A percentile compares a stretch with the other conserved stretches of the same genome.
phyloP scores from a whole-genome alignment of 352 stramenopile species.

The Pythium vanterpoolii region DNA sequence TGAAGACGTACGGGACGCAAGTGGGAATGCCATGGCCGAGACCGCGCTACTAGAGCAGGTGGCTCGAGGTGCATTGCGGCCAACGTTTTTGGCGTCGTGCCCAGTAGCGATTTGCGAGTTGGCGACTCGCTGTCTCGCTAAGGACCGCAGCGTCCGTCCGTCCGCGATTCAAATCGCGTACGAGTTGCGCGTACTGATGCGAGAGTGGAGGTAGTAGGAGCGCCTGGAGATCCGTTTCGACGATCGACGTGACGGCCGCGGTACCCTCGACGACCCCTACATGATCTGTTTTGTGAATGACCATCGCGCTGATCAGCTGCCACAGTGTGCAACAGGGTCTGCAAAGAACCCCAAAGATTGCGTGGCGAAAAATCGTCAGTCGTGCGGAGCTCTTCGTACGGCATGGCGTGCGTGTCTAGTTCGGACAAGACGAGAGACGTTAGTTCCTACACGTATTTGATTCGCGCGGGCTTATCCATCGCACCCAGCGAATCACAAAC shows the following conservation, averaged over 20 bases:
- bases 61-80: background rate
- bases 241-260: too few relatives aligned
- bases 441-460: conserved; percentile 15
- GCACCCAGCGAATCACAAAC: background rate
- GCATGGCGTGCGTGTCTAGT: too few relatives aligned
- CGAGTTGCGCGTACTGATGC: background rate
- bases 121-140: background rate
- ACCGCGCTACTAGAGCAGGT: background rate
- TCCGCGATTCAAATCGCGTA: background rate
- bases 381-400: background rate
- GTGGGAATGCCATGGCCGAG: background rate
- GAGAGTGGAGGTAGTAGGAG: background rate
- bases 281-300: too few relatives aligned
- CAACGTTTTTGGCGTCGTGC: background rate
- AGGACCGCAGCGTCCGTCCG: background rate
- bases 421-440: too few relatives aligned
- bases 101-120: background rate
- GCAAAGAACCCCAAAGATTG: too few relatives aligned
- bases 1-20: background rate
- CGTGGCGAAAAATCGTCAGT: background rate
- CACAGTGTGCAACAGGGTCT: too few relatives aligned
- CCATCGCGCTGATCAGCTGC: too few relatives aligned
- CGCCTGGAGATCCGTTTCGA: background rate
- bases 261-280: background rate
- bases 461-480: background rate